A percentile compares a stretch with the other conserved stretches of the same genome.
Evolutionary conservation across 768 basidiomycete species (phyloP).

Genomic region (Gymnopilus dilepis): DNA sequence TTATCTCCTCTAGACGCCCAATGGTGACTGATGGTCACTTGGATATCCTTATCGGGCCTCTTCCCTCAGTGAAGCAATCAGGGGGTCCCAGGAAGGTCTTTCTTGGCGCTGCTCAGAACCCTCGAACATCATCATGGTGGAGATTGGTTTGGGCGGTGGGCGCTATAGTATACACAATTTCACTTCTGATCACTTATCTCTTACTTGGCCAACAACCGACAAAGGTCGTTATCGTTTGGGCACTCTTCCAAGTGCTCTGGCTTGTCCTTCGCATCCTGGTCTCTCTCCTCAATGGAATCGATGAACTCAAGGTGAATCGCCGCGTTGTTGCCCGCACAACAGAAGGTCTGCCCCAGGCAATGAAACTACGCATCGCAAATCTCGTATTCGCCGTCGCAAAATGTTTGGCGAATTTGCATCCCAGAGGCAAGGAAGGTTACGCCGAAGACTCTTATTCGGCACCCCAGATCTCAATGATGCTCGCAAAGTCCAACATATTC

Average conservation of each 20-base stretch:
- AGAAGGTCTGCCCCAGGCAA: background rate
- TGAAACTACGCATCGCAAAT: slow-evolving; percentile 2
- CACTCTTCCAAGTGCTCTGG: slow-evolving; percentile 31
- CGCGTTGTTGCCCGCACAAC: background rate
- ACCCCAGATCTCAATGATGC: background rate
- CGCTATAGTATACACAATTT: slow-evolving; percentile 22
- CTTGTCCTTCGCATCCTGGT: slow-evolving; percentile 26
- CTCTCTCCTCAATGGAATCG: slow-evolving; percentile 21
- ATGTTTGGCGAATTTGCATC: background rate
- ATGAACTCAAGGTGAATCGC: slow-evolving; percentile 10
- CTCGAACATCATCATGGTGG: slow-evolving; percentile 22
- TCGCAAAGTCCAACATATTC: background rate
- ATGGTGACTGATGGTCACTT: slow-evolving; percentile 14
- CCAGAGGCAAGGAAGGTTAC: background rate
- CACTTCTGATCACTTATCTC: slow-evolving; percentile 29
- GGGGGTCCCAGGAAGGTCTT: slow-evolving; percentile 29
- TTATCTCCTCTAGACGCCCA: slow-evolving; percentile 10
- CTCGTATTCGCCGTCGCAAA: background rate
- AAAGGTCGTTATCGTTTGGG: slow-evolving; percentile 26
- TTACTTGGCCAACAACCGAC: slow-evolving; percentile 20
- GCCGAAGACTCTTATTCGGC: background rate
- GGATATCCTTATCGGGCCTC: slow-evolving; percentile 28
- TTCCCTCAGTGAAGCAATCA: slow-evolving; percentile 24
- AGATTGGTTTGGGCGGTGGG: slow-evolving; percentile 29
- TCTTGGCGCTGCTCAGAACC: slow-evolving; percentile 26